Conservation (phyloP, 202 grass and related monocot genomes). For the Panicum virgatum region DNA sequence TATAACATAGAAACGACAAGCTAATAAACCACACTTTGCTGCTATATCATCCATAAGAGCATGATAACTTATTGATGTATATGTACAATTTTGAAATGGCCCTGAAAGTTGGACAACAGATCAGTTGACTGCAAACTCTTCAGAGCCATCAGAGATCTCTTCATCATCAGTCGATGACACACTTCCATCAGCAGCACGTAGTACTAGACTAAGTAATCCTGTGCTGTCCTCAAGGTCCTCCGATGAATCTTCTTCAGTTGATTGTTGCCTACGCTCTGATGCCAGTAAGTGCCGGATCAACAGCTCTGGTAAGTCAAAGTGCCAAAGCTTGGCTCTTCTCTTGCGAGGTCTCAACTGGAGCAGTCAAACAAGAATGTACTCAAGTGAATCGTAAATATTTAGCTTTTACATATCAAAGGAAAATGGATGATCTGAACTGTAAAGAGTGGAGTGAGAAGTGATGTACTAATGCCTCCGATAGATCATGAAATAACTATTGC, state of each 20-base stretch:
- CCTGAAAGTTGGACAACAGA: not conserved
- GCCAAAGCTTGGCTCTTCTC: conserved; percentile 59
- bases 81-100: conserved; percentile 35
- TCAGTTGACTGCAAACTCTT: conserved; percentile 47
- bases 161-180: conserved; percentile 53
- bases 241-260: conserved; percentile 38
- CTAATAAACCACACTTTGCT: not conserved
- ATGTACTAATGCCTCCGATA: conserved; percentile 2
- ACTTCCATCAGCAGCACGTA: conserved; percentile 44
- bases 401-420: not conserved
- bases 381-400: not conserved
- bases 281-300: conserved; percentile 51
- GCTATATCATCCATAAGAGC: conserved; percentile 26
- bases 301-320: conserved; percentile 49
- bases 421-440: not conserved
- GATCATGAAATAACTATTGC: not conserved
- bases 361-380: conserved; percentile 2
- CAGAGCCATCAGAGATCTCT: conserved; percentile 54
- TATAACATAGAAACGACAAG: conserved; percentile 28
- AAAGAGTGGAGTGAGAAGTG: not conserved
- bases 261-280: conserved; percentile 36
- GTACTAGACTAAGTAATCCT: conserved; percentile 54
- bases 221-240: conserved; percentile 36
- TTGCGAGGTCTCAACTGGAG: conserved; percentile 57
- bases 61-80: conserved; percentile 13